phyloP scores from a whole-genome alignment of 257 asterid genomes.

The Fraxinus americana region DNA sequence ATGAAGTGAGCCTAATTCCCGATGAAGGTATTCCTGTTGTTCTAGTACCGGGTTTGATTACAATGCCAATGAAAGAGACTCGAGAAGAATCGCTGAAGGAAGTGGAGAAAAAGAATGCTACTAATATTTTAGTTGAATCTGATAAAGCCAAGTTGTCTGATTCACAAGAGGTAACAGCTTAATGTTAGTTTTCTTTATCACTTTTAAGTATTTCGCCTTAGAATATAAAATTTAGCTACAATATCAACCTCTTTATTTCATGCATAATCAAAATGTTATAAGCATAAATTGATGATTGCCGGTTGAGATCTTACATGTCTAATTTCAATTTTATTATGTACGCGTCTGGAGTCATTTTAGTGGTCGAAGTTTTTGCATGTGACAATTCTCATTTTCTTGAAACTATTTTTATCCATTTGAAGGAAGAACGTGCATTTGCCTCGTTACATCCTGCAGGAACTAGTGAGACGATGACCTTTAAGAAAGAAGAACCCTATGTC shows the following conservation, averaged over 20 bases:
- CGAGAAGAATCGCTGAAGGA: conserved; percentile 27
- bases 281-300: background rate
- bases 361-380: background rate
- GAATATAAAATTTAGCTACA: background rate
- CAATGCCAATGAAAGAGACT: conserved; percentile 28
- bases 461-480: conserved; percentile 25
- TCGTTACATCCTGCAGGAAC: conserved; percentile 24
- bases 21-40: conserved; percentile 48
- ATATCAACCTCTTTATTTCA: no score
- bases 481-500: conserved; percentile 20
- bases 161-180: conserved; percentile 52
- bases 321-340: no score
- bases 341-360: background rate
- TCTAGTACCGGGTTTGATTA: conserved; percentile 62
- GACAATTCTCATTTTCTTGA: background rate
- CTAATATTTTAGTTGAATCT: conserved; percentile 19
- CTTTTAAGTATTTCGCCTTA: conserved; percentile 1
- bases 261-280: background rate
- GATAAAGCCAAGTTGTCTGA: conserved; percentile 33
- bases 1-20: conserved; percentile 19
- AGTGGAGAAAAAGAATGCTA: conserved; percentile 25
- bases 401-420: conserved; percentile 30
- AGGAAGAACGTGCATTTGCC: conserved; percentile 30
- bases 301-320: background rate
- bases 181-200: conserved; percentile 21